Base-by-base conservation (phyloP, 306 rosid species). In the Delonix regia region DNA sequence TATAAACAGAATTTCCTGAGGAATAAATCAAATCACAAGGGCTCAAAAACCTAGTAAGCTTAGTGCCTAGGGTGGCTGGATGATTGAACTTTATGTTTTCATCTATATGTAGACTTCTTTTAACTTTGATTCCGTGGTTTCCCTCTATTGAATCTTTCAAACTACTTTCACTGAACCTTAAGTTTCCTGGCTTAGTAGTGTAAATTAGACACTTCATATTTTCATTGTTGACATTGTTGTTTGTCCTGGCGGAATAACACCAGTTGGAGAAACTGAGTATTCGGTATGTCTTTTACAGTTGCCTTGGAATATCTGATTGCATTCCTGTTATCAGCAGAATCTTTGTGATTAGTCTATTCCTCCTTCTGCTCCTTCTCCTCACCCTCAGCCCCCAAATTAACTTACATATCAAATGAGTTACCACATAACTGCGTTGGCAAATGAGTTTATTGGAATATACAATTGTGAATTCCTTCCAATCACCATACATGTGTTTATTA, bases 1-100 rank as follows among this genome's bases (percentile, higher is more conserved):
- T 59, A 62, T 48, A 34, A n/a, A 13, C 36, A 76, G 47, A 49
- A 33, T 76, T 42, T 21, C 6, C 71, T n/a, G 47, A 62, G 47
- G 7, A 61, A 60, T 74, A 52, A 52, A 52, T 52, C 57, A n/a
- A n/a, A 18, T 6, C 6, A 52, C 25, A n/a, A 7, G 5, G 57
- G 57, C 19, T 52, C 25, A n/a, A n/a, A n/a, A 52, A 6, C 25
- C 57, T 52, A 5, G 11, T 52, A 18, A 52, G 24, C 21, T n/a
- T 52, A 13, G 53, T 15, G 19, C 53, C 1, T 42, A 10, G 48
- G 48, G 48, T 42, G 48, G 1, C 67, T 14, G 38, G 65, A 12
- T 61, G 67, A 13, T 27, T 59, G 65, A 59, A 59, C 12, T 27
- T 28, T 13, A 0, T 2, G 38, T 27, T 33, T 18, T 1, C 0